Base-by-base conservation (phyloP, 495 filamentous ascomycete species). In the Penicillium malachiteum region DNA sequence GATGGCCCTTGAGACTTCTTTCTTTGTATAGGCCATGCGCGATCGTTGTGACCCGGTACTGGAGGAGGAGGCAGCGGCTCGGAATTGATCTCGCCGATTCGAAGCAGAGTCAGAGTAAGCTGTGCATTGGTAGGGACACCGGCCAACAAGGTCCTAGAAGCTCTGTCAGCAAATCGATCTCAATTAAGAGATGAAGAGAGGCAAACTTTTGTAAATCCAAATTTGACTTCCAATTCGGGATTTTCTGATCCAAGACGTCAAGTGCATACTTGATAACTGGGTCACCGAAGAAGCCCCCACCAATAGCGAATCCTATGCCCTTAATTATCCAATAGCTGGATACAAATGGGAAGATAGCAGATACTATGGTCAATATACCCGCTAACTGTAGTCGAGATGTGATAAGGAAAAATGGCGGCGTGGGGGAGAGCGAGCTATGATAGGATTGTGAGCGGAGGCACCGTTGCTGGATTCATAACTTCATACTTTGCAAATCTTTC, bases 121-220 rank as follows among this genome's bases (percentile, higher is more conserved):
- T 95, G 91, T 14, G 90, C 90, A 64, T 96, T 94, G 3, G 91
- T 96, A 0, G 91, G 91, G 37, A 92, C 84, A n/a, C 88, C 89
- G 63, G 88, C 86, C 48, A 96, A 83, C 3, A 95, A 59, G 5
- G 87, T 89, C 62, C 87, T 91, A 47, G 4, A 18, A 33, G 12
- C 43, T 60, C 17, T 58, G 18, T 51, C 37, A 51, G 48, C 32
- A 31, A 26, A 1, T 26, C 21, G 4, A 26, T 26, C 1, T 26
- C 21, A 26, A 26, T 34, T 50, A 12, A 16, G 54, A 30, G 3
- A 21, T 16, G 46, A 26, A 18, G 21, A 35, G n/a, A 43, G 10
- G 51, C 70, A 46, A 75, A 85, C 83, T 87, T 89, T 56, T 87
- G 69, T 2, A 89, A 74, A 56, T 91, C 84, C 16, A 94, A 73